phyloP scores from a whole-genome alignment of 202 grass and related monocot genomes.

The Cymbopogon flexuosus region DNA sequence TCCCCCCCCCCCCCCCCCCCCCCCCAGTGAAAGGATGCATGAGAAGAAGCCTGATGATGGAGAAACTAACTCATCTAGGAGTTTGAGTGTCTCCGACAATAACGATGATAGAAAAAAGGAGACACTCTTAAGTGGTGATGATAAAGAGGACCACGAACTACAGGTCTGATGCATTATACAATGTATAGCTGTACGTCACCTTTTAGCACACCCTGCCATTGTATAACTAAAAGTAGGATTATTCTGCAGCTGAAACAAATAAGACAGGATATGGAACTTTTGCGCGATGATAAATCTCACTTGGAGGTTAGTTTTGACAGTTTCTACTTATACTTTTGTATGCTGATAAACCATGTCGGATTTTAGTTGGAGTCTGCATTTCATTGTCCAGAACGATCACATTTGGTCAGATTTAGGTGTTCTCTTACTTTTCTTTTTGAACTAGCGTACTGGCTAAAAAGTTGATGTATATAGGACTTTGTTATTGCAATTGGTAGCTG shows the following conservation, averaged over 20 bases:
- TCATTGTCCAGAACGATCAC: too few relatives aligned
- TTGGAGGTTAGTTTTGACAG: slow-evolving; percentile 55
- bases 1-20: too few relatives aligned
- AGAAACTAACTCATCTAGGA: slow-evolving; percentile 61
- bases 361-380: not conserved
- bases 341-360: not conserved
- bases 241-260: slow-evolving; percentile 66
- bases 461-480: not conserved
- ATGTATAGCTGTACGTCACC: not conserved
- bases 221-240: slow-evolving; percentile 17
- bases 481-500: not conserved
- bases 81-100: slow-evolving; percentile 48
- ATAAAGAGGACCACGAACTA: slow-evolving; percentile 58
- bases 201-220: not conserved
- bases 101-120: slow-evolving; percentile 51
- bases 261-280: slow-evolving; percentile 51
- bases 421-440: not conserved
- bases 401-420: not conserved
- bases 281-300: slow-evolving; percentile 60
- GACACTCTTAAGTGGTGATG: slow-evolving; percentile 46
- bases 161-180: slow-evolving; percentile 42
- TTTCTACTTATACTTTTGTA: not conserved
- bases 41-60: slow-evolving; percentile 60
- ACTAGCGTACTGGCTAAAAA: not conserved
- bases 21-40: slow-evolving; percentile 35